Evolutionary conservation across 2,329 filamentous ascomycete species (phyloP).

Genomic region (Coniosporium tulheliwenetii): DNA sequence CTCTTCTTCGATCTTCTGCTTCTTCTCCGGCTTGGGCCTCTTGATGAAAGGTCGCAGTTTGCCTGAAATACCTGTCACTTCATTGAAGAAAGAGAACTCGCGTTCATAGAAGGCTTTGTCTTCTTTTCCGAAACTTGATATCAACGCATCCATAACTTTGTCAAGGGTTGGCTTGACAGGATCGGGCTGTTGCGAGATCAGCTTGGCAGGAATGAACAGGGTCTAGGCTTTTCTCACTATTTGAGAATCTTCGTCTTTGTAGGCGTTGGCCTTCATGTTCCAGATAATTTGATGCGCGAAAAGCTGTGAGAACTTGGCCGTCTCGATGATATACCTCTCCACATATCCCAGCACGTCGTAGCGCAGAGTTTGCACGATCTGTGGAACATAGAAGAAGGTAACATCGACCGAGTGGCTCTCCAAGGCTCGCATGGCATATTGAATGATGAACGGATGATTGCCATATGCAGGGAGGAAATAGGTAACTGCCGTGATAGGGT

Average conservation of each 20-base stretch:
- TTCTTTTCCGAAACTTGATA: conserved; percentile 61
- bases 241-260: conserved; percentile 87
- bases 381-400: conserved; percentile 97
- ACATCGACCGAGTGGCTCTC: conserved; percentile 93
- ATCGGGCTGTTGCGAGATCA: conserved; percentile 45
- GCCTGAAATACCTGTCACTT: conserved; percentile 88
- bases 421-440: conserved; percentile 90
- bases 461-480: conserved; percentile 85
- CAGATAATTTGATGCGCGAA: conserved; percentile 99
- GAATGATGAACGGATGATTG: conserved; percentile 83
- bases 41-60: conserved; percentile 92
- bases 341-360: conserved; percentile 92
- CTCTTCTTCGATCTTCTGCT: conserved; percentile 97
- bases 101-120: conserved; percentile 83
- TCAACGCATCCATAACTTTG: conserved; percentile 70
- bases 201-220: neutral
- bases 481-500: conserved; percentile 82
- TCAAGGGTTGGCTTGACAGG: conserved; percentile 87
- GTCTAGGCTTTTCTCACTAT: conserved; percentile 40
- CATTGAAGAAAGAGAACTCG: conserved; percentile 96
- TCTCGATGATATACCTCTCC: conserved; percentile 91
- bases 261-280: conserved; percentile 99
- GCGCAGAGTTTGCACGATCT: conserved; percentile 88
- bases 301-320: conserved; percentile 90
- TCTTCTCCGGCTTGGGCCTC: conserved; percentile 86